These are phyloP conservation scores for Oryza glumipatula DNA, from an alignment of 176 grass and related monocot genomes.

Conservation along the genomic window DNA sequence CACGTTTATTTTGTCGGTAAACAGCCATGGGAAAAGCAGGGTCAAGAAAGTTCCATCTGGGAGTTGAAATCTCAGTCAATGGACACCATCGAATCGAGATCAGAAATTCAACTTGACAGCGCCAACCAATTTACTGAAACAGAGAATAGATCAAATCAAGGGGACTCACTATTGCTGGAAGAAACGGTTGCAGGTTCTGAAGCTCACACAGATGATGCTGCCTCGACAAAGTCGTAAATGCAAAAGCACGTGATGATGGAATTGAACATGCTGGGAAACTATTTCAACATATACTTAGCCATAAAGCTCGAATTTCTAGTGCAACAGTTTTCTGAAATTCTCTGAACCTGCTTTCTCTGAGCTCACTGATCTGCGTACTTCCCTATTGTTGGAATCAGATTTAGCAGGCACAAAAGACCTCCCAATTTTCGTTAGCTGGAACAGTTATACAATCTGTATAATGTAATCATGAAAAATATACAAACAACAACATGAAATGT, in stretches of 20 bases:
- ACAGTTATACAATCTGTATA: background rate
- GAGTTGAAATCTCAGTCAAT: constrained; percentile 38
- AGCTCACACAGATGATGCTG: background rate
- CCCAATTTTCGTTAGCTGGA: background rate
- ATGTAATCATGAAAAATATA: background rate
- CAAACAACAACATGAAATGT: background rate
- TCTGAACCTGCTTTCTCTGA: background rate
- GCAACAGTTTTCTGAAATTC: background rate
- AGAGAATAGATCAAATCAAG: background rate
- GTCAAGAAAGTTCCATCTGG: constrained; percentile 16
- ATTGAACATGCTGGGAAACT: background rate
- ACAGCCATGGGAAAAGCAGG: constrained; percentile 62
- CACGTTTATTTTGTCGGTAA: constrained; percentile 35
- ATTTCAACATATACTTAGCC: background rate
- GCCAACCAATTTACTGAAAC: background rate
- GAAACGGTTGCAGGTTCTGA: constrained; percentile 18
- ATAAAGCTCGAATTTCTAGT: background rate
- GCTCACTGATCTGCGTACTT: background rate
- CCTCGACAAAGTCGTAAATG: background rate
- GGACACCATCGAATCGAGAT: background rate
- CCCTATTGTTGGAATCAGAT: background rate
- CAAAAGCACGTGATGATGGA: background rate
- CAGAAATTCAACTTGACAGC: constrained; percentile 8
- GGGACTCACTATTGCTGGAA: background rate
- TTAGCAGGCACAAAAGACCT: background rate